These are phyloP conservation scores for Coprinopsis strossmayeri DNA, from an alignment of 768 basidiomycete genomes.

Conservation along the genomic window DNA sequence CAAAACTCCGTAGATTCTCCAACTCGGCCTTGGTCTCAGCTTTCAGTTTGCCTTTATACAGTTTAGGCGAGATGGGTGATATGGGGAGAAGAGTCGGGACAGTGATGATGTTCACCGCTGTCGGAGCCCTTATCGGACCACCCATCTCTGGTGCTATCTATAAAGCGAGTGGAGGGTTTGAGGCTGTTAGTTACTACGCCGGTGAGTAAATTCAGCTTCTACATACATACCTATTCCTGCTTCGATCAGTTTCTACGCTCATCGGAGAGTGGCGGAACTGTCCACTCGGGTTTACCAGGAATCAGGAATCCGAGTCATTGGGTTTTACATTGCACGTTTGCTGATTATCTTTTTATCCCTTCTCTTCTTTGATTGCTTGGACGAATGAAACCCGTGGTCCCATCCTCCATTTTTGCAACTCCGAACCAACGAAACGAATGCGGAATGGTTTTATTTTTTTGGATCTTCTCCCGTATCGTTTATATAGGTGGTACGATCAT, in stretches of 20 bases:
- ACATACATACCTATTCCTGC: neutral
- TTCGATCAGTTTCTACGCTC: neutral
- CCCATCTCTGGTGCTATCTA: conserved; percentile 61
- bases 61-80: conserved; percentile 45
- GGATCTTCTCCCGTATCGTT: too few relatives aligned
- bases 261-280: neutral
- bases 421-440: too few relatives aligned
- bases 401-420: too few relatives aligned
- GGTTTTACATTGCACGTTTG: too few relatives aligned
- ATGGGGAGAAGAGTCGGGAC: conserved; percentile 54
- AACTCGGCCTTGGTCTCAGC: conserved; percentile 46
- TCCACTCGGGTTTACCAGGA: too few relatives aligned
- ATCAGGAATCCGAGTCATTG: too few relatives aligned
- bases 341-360: too few relatives aligned
- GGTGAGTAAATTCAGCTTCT: conserved; percentile 20
- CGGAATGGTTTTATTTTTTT: too few relatives aligned
- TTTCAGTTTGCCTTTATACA: conserved; percentile 38
- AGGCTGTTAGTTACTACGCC: conserved; percentile 43
- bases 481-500: conserved; percentile 28
- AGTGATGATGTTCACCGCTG: conserved; percentile 42
- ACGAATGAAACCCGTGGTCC: too few relatives aligned
- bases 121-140: conserved; percentile 53
- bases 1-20: conserved; percentile 35
- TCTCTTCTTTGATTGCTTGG: too few relatives aligned
- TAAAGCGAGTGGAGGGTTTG: conserved; percentile 36